Evolutionary conservation across 73 alveolate genomes (phyloP), one percentile per base, ranked within the genome.

Genomic region (Effrenium voratum): DNA sequence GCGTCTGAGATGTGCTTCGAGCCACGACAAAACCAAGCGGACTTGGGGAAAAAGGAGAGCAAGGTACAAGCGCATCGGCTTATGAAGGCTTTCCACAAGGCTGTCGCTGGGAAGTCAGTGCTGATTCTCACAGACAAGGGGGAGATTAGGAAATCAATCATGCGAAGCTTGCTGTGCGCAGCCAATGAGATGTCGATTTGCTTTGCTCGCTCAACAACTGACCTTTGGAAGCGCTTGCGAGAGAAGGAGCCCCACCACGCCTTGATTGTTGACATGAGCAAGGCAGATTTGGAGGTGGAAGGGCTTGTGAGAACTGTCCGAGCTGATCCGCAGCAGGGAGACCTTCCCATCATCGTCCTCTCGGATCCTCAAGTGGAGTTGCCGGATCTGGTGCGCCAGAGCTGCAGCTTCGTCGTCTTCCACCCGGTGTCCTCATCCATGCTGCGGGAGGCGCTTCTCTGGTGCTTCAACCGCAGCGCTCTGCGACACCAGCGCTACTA

Each of bases 401-500:
- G 81, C 81, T 85, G 94, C 60, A 85, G 94, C 94, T 85, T 85
- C 57, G 94, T 85, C 59, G 94, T 85, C 46, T 85, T 85, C 81
- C 94, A 57, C n/a, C 94, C 94, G 8, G 28, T 85, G 43, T 50
- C 80, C n/a, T 70, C 94, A 40, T 85, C 94, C 24, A 85, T 85
- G 94, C 60, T 85, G 41, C 36, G 94, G 40, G 94, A 85, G 38
- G 94, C 94, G 2, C 80, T 85, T 19, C 60, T 85, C 30, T 85
- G 94, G 94, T 85, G 94, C 46, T 85, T 85, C 81, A 85, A 85
- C 19, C 94, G 94, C 82, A 52, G 22, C 12, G 94, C 94, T 12
- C 60, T 85, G 81, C 34, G 41, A 34, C 75, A 85, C n/a, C 94
- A 85, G 30, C 52, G 94, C 81, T 85, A 85, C 80, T 85, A 85